Percentiles rank a stretch among this genome's conserved stretches.
Conservation (phyloP, 2,329 filamentous ascomycete genomes). For the Fonsecaea erecta region DNA sequence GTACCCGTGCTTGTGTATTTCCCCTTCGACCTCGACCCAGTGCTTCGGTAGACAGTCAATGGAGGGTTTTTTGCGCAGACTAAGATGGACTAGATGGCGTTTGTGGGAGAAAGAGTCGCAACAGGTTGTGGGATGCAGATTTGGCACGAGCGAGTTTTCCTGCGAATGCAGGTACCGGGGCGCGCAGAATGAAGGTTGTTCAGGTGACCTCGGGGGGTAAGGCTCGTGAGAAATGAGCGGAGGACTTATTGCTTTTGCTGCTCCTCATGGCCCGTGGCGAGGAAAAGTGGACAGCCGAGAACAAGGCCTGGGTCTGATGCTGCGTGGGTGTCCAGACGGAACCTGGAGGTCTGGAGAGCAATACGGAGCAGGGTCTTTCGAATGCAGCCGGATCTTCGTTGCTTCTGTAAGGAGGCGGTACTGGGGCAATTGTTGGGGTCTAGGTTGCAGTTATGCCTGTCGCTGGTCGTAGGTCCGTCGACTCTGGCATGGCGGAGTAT, state of each 20-base stretch:
- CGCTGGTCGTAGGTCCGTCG: slow-evolving; percentile 4
- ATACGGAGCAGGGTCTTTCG: slow-evolving; percentile 4
- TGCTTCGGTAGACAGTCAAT: slow-evolving; percentile 4
- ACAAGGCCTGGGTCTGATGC: slow-evolving; percentile 13
- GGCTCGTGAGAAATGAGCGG: slow-evolving; percentile 21
- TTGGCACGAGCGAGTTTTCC: slow-evolving; percentile 12
- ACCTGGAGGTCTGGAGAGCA: background rate
- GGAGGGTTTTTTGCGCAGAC: background rate
- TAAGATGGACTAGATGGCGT: slow-evolving; percentile 13
- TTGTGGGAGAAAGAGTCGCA: slow-evolving; percentile 17
- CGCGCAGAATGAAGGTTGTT: slow-evolving; percentile 23
- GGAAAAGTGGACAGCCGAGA: slow-evolving; percentile 13
- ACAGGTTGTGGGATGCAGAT: slow-evolving; percentile 21
- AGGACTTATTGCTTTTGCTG: slow-evolving; percentile 35
- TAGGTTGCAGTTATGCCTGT: slow-evolving; percentile 22
- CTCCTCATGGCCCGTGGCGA: slow-evolving; percentile 34
- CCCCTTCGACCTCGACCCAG: slow-evolving; percentile 1
- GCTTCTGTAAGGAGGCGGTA: slow-evolving; percentile 26
- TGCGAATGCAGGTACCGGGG: slow-evolving; percentile 34
- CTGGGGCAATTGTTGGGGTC: slow-evolving; percentile 18
- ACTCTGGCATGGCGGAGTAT: slow-evolving; percentile 22
- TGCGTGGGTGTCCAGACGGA: slow-evolving; percentile 2
- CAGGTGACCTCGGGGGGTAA: slow-evolving; percentile 33
- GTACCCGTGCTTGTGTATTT: background rate
- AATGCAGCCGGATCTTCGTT: slow-evolving; percentile 14